Evolutionary conservation across 2,329 filamentous ascomycete genomes (phyloP), one percentile per base, ranked within the genome.

Genomic region (Beauveria caledonica): DNA sequence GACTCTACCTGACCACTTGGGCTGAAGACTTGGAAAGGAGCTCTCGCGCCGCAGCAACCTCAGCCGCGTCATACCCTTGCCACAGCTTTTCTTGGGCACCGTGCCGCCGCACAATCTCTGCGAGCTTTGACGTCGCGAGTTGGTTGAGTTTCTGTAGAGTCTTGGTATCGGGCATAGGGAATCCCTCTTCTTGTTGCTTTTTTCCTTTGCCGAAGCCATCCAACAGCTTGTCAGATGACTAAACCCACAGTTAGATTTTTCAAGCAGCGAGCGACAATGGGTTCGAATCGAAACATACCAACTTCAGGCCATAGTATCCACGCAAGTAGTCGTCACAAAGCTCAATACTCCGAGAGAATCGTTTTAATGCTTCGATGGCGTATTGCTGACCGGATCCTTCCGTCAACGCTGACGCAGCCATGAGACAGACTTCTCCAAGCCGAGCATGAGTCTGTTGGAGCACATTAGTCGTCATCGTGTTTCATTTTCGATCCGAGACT

Each of bases 271-370:
- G 13, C 57, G 19, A 19, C 21, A 13, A 9, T 42, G 5, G 9
- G 25, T 6, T 39, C 4, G 15, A 10, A 39, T 21, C 49, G 25
- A 39, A 33, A 21, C 13, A 68, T 74, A 92, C 87, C 73, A 92
- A 73, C 72, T 93, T 94, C 62, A 99, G 77, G 7, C 94, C 94
- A 73, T 96, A 97, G 72, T 92, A 96, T 1, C 92, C 94, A 63
- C 94, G 86, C 63, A 97, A 74, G 71, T 97, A 97, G 70, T 92
- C 86, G 67, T 97, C 90, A 69, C 94, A 97, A 57, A 99, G 82
- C 76, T 99, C 94, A 65, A 97, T 85, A 69, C 92, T 94, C 67
- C 94, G 85, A 71, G 88, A 90, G 74, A 96, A 97, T 65, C 92
- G 85, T 70, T 91, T 89, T 58, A 96, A 74, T 5, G 91, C 86